These are phyloP conservation scores for Plasmodiophora brassicae DNA, from an alignment of 208 protist species.

Conservation along the genomic window DNA sequence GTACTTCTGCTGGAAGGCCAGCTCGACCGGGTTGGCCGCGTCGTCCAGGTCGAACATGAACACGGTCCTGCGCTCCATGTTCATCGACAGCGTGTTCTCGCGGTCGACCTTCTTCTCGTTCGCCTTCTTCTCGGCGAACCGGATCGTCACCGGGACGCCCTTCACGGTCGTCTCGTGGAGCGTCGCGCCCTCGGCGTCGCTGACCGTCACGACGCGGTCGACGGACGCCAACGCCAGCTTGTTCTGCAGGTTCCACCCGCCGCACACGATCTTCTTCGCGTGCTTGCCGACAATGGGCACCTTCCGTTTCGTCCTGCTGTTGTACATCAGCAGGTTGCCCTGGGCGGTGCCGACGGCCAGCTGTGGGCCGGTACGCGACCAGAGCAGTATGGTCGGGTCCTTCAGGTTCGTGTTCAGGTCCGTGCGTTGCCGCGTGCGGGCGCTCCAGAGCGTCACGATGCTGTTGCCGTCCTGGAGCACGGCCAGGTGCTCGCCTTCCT, in stretches of 20 bases:
- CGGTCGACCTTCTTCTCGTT: slow-evolving; percentile 60
- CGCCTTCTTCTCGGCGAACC: slow-evolving; percentile 59
- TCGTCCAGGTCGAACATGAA: slow-evolving; percentile 48
- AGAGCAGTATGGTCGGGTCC: slow-evolving; percentile 76
- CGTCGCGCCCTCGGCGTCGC: slow-evolving; percentile 69
- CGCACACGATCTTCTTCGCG: slow-evolving; percentile 75
- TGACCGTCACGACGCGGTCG: slow-evolving; percentile 77
- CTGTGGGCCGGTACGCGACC: slow-evolving; percentile 64
- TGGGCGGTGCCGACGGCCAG: slow-evolving; percentile 79
- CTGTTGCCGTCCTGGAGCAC: slow-evolving; percentile 68
- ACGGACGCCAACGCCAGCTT: slow-evolving; percentile 73
- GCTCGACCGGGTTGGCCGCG: slow-evolving; percentile 51
- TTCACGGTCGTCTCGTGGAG: slow-evolving; percentile 62
- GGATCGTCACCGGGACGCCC: slow-evolving; percentile 58
- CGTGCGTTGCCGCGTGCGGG: slow-evolving; percentile 57
- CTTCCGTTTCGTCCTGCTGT: slow-evolving; percentile 79
- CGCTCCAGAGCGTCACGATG: slow-evolving; percentile 72
- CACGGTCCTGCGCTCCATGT: slow-evolving; percentile 59
- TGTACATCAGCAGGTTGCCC: slow-evolving; percentile 82
- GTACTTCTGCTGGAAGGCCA: slow-evolving; percentile 64
- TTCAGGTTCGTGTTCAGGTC: slow-evolving; percentile 75
- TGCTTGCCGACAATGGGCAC: slow-evolving; percentile 76
- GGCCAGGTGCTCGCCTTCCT: slow-evolving; percentile 71
- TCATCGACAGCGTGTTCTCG: slow-evolving; percentile 65
- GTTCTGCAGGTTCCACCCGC: slow-evolving; percentile 74